Evolutionary conservation across 2,329 filamentous ascomycete species (phyloP).

Genomic region (Annulohypoxylon truncatum): DNA sequence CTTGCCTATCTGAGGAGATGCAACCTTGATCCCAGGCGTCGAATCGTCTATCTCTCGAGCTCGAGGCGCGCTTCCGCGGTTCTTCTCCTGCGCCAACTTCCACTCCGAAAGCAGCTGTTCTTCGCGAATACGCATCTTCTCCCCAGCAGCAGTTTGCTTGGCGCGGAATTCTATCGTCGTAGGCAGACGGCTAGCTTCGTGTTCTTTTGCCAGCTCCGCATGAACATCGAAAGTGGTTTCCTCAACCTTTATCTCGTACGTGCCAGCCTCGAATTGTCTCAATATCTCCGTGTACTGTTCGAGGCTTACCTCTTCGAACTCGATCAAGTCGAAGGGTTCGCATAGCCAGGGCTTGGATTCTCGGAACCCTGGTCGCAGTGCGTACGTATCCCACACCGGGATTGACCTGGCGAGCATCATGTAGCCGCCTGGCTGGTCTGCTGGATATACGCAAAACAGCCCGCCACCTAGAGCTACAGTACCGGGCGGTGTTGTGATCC

Average conservation of each 20-base stretch:
- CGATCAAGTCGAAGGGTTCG: slow-evolving; percentile 52
- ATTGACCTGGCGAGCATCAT: slow-evolving; percentile 51
- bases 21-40: slow-evolving; percentile 50
- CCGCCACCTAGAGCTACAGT: slow-evolving; percentile 54
- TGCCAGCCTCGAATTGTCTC: slow-evolving; percentile 48
- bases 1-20: slow-evolving; percentile 61
- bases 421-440: slow-evolving; percentile 55
- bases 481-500: slow-evolving; percentile 52
- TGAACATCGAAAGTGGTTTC: slow-evolving; percentile 48
- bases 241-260: slow-evolving; percentile 48
- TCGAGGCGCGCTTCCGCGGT: slow-evolving; percentile 21
- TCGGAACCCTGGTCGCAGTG: slow-evolving; percentile 48
- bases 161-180: slow-evolving; percentile 39
- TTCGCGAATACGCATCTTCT: slow-evolving; percentile 42
- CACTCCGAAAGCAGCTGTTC: slow-evolving; percentile 49
- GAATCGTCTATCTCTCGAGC: slow-evolving; percentile 29
- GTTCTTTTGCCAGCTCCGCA: slow-evolving; percentile 44
- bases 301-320: slow-evolving; percentile 51
- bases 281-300: slow-evolving; percentile 49
- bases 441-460: slow-evolving; percentile 53
- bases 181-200: slow-evolving; percentile 35
- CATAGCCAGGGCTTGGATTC: slow-evolving; percentile 52
- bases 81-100: slow-evolving; percentile 44
- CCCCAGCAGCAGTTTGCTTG: slow-evolving; percentile 36
- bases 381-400: slow-evolving; percentile 52